Evolutionary conservation across 352 stramenopile genomes (phyloP).

Genomic region (Pythium chondricola): DNA sequence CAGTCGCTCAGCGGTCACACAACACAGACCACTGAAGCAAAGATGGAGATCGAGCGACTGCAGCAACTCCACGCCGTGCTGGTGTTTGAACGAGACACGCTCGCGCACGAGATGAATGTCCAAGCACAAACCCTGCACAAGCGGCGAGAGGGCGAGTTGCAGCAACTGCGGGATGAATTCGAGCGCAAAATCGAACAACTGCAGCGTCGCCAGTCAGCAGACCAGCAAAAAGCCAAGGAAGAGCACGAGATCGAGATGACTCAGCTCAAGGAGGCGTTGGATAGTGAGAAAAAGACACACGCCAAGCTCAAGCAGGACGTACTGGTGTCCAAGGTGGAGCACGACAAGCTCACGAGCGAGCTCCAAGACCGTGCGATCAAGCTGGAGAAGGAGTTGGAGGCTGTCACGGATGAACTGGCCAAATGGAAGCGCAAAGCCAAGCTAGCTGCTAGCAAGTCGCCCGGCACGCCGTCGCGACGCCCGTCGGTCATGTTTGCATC

Average conservation of each 20-base stretch:
- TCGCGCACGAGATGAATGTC: conserved; percentile 52
- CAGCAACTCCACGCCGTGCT: conserved; percentile 51
- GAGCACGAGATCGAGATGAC: conserved; percentile 34
- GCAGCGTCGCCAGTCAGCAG: conserved; percentile 38
- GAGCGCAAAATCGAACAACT: conserved; percentile 51
- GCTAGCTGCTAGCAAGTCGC: conserved; percentile 27
- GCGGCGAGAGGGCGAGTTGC: conserved; percentile 44
- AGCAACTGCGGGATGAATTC: conserved; percentile 39
- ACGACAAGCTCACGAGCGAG: conserved; percentile 35
- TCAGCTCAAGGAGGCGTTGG: conserved; percentile 12
- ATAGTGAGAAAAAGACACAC: conserved; percentile 16
- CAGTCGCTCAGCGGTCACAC: conserved; percentile 19
- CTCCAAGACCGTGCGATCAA: conserved; percentile 47
- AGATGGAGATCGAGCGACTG: conserved; percentile 23
- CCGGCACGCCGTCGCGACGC: conserved; percentile 29
- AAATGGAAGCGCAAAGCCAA: conserved; percentile 78
- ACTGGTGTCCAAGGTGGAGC: conserved; percentile 13
- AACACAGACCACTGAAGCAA: conserved; percentile 20
- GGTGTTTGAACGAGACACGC: conserved; percentile 64
- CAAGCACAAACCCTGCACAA: conserved; percentile 43
- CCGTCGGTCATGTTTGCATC: conserved; percentile 34
- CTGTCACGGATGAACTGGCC: conserved; percentile 42
- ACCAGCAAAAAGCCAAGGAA: conserved; percentile 45
- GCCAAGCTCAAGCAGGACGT: conserved; percentile 22
- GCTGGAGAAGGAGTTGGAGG: conserved; percentile 58